Evolutionary conservation across 2,329 filamentous ascomycete species (phyloP), one percentile per base, ranked within the genome.

Genomic region (Sarocladium strictum): DNA sequence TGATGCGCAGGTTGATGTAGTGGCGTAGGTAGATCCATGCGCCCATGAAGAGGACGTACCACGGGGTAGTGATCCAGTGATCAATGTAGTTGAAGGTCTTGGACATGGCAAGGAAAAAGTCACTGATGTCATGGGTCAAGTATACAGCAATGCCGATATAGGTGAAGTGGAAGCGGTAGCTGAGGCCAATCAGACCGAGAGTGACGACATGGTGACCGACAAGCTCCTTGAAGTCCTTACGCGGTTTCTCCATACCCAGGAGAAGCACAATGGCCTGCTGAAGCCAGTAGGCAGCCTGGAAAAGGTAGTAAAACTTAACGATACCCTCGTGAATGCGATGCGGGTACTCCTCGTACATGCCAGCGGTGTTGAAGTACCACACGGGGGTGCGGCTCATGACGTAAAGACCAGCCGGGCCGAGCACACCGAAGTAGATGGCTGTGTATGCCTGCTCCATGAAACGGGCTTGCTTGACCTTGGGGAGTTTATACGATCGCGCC

Each of bases 401-500:
- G 67, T 87, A 97, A 64, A 97, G 70, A 54, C 92, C 92, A 54
- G 85, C 86, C 1, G 91, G 91, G 1, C 90, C 90, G 55, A 95
- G 85, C 56, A 94, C 68, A 43, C 72, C 83, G 70, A 96, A 96
- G 78, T 97, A 97, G 54, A 96, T 76, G 24, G 91, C 92, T 1
- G 92, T 96, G 73, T 97, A 97, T 65, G 87, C 84, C 73, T 97
- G 92, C 71, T 97, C 92, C 89, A 96, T 94, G 78, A 96, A 97
- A 32, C 92, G 86, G 15, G 86, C 81, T 65, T 94, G 90, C 75
- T 96, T 97, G 59, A 79, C 84, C 55, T 85, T 81, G 58, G 81
- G 83, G 65, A 97, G 84, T 15, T 89, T 88, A 54, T 77, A 84
- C 61, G 75, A 78, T 41, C 83, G 77, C 5, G 90, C 90, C 58